phyloP scores from a whole-genome alignment of 768 basidiomycete genomes.

The Hysterangium stoloniferum region DNA sequence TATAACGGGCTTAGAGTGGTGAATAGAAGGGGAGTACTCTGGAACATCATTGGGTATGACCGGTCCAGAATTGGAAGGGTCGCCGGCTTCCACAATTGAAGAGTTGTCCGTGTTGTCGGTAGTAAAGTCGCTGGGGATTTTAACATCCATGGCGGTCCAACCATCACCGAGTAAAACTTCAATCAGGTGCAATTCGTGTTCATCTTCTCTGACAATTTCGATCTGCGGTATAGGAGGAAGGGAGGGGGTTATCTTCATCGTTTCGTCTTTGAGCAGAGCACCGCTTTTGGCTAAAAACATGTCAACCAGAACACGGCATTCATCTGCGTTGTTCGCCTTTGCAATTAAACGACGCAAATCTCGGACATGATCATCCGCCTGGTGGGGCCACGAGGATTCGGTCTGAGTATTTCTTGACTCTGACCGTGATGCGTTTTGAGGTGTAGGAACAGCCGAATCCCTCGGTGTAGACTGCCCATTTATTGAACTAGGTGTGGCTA shows the following conservation, averaged over 20 bases:
- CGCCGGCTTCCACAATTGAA: no score
- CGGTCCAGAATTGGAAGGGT: no score
- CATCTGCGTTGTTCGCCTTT: conserved; percentile 65
- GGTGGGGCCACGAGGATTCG: conserved; percentile 14
- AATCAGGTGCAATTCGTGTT: conserved; percentile 4
- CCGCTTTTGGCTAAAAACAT: conserved; percentile 69
- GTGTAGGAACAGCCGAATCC: no score
- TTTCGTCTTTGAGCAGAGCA: conserved; percentile 27
- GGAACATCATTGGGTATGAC: no score
- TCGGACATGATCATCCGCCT: conserved; percentile 41
- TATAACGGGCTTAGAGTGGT: no score
- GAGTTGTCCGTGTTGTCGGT: no score
- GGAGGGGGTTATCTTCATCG: background rate
- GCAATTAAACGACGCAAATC: conserved; percentile 64
- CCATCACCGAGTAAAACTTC: conserved; percentile 16
- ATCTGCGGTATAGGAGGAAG: background rate
- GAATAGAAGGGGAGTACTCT: no score
- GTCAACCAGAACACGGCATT: conserved; percentile 79
- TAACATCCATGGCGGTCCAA: no score
- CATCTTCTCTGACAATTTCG: background rate
- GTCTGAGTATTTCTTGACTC: conserved; percentile 6
- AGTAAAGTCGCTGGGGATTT: no score
- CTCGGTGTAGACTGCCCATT: no score
- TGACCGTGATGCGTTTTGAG: conserved; percentile 2
- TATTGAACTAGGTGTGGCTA: background rate